Evolutionary conservation across 352 stramenopile species (phyloP), one percentile per base, ranked within the genome.

Genomic region (Phytophthora hybrid): DNA sequence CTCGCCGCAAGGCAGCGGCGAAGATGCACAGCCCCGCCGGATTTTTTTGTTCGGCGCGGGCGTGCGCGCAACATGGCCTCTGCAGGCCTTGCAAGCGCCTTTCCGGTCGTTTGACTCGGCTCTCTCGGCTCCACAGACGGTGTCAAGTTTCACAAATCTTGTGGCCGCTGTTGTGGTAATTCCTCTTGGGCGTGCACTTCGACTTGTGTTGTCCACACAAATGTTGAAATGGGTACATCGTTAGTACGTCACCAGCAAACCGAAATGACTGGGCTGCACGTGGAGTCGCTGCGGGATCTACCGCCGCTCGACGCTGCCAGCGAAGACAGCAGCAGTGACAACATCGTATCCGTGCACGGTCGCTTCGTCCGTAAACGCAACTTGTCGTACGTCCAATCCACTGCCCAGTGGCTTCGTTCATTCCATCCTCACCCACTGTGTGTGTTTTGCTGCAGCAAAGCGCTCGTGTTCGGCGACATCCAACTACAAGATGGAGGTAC

Each of bases 401-500:
- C 8, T 14, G 46, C 0, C 46, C n/a, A 53, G 18, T 19, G 18
- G 44, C 44, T 51, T 16, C 14, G 14, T 56, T 51, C 47, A 46
- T 46, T 46, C 13, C 37, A n/a, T n/a, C 2, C 37, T 59, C 29
- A 54, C 41, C 19, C 37, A 44, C 37, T 53, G n/a, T 14, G 29
- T 23, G 54, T 66, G 10, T 16, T 10, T 26, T 52, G 39, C 18
- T 80, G 14, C 64, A 96, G 90, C 41, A 96, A 96, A 77, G 79
- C 77, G 1, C 81, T 96, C 52, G 85, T 94, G 59, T 96, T 96
- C 61, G 85, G 87, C 7, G 90, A 96, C 69, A 90, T 96, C 39
- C 78, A 88, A 39, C 73, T 96, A 6, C 77, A 78, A 8, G 87
- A 94, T 69, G 73, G 75, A 63, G 84, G 88, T 93, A 51, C 14